Percentiles rank a stretch among this genome's conserved stretches.
phyloP scores from a whole-genome alignment of 2,329 filamentous ascomycete species.

The Verticillium albo-atrum region DNA sequence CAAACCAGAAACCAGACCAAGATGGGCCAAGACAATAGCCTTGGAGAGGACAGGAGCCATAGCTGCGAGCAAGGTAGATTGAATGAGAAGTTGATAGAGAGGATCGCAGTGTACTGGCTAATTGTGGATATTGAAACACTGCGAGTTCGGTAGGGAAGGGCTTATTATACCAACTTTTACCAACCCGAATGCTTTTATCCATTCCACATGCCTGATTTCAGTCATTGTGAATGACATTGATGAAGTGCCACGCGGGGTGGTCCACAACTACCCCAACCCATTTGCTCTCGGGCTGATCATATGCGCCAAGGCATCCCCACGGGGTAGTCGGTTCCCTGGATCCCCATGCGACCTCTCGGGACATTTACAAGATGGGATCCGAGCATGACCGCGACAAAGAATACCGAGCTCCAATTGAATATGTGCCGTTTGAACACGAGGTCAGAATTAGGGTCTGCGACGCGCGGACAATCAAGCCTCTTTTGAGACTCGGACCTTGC shows the following conservation, averaged over 20 bases:
- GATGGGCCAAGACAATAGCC: background rate
- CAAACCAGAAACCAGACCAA: constrained; percentile 14
- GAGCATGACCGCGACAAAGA: background rate
- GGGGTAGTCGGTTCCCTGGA: background rate
- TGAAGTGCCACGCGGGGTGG: background rate
- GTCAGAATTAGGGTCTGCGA: background rate
- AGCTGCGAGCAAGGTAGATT: too few relatives aligned
- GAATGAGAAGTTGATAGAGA: background rate
- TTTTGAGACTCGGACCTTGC: background rate
- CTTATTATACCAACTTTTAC: too few relatives aligned
- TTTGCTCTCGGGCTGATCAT: too few relatives aligned
- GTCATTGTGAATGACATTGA: background rate
- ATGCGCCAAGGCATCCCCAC: background rate
- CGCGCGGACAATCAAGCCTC: background rate
- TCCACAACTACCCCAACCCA: background rate
- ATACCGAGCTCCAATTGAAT: background rate
- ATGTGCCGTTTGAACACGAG: background rate
- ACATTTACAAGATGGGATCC: background rate
- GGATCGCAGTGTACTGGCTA: background rate
- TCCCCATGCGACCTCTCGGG: background rate
- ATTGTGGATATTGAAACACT: too few relatives aligned
- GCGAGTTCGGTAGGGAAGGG: too few relatives aligned
- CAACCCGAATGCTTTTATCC: too few relatives aligned
- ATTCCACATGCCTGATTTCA: too few relatives aligned
- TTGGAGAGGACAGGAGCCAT: background rate